Evolutionary conservation across 306 rosid genomes (phyloP).

Genomic region (Rosa multiflora): DNA sequence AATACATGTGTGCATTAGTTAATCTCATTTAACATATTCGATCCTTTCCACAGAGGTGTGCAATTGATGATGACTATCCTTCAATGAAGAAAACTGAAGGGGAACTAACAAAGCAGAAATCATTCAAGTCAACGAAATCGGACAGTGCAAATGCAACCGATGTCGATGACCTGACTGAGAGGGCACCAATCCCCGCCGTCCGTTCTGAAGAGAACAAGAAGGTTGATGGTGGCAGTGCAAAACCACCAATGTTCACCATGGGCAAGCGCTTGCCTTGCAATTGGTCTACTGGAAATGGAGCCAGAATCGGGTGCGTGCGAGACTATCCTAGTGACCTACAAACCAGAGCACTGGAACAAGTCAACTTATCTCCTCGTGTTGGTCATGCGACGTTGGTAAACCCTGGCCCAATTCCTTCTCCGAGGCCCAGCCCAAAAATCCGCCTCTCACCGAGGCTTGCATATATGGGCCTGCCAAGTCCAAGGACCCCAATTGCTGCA

Average conservation of each 20-base stretch:
- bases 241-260: conserved; percentile 31
- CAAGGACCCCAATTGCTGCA: conserved; percentile 53
- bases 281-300: conserved; percentile 83
- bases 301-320: conserved; percentile 90
- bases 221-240: conserved; percentile 22
- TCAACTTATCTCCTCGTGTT: conserved; percentile 67
- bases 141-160: conserved; percentile 3
- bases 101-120: conserved; percentile 25
- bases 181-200: conserved; percentile 17
- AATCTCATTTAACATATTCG: neutral
- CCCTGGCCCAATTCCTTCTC: conserved; percentile 89
- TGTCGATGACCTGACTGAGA: conserved; percentile 23
- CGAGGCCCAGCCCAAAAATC: conserved; percentile 91
- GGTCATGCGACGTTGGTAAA: conserved; percentile 22
- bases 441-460: conserved; percentile 70
- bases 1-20: neutral
- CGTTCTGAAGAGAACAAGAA: conserved; percentile 30
- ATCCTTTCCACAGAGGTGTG: conserved; percentile 47
- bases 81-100: conserved; percentile 31
- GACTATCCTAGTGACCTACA: conserved; percentile 78
- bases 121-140: conserved; percentile 20
- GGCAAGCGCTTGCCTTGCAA: conserved; percentile 61
- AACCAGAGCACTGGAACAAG: conserved; percentile 78
- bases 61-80: conserved; percentile 73
- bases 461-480: conserved; percentile 77